Percentiles rank a stretch among this genome's conserved stretches.
Evolutionary conservation across 2,329 filamentous ascomycete species (phyloP).

Genomic region (Clonostachys sp.): DNA sequence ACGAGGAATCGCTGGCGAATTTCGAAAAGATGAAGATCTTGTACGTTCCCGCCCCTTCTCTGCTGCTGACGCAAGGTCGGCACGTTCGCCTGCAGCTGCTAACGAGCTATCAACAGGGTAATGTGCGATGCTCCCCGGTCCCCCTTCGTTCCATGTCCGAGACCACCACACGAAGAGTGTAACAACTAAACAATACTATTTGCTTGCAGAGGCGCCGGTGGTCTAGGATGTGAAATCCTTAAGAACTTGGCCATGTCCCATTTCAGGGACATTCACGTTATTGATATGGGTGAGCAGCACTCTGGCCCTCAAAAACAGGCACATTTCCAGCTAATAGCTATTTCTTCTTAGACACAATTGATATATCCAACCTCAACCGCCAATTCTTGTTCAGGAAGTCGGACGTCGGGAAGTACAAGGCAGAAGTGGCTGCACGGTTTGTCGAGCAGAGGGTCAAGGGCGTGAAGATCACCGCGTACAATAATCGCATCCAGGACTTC

Average conservation of each 20-base stretch:
- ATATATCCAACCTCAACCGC: conserved; percentile 95
- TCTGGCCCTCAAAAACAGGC: background rate
- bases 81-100: background rate
- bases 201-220: conserved; percentile 73
- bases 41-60: conserved; percentile 35
- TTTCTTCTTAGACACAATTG: conserved; percentile 75
- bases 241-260: conserved; percentile 94
- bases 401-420: conserved; percentile 92
- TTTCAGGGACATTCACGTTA: conserved; percentile 96
- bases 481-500: conserved; percentile 94
- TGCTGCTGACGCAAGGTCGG: background rate
- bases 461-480: conserved; percentile 90
- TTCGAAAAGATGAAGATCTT: conserved; percentile 72
- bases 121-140: conserved; percentile 2
- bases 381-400: conserved; percentile 92
- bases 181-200: background rate
- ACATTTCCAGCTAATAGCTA: conserved; percentile 2
- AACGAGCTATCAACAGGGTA: conserved; percentile 1
- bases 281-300: conserved; percentile 77
- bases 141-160: background rate
- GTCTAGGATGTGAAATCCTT: conserved; percentile 90
- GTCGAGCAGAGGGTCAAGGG: conserved; percentile 86
- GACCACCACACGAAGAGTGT: background rate
- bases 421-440: conserved; percentile 86
- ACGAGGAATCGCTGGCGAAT: conserved; percentile 45